phyloP scores from a whole-genome alignment of 2,329 filamentous ascomycete genomes.

The Neonectria neomacrospora region DNA sequence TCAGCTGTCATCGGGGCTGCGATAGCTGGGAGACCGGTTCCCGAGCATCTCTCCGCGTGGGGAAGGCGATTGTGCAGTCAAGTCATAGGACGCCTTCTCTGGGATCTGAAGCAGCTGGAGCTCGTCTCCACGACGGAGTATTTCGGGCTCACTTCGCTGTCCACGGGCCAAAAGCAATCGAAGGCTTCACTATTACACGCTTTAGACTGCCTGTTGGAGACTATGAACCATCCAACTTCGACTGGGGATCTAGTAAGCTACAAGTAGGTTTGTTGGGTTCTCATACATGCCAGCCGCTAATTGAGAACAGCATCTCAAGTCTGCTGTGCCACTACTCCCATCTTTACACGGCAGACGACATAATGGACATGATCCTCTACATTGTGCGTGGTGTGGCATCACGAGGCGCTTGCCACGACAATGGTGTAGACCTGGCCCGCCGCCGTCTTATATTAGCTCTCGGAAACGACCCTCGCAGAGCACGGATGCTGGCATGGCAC shows the following conservation, averaged over 20 bases:
- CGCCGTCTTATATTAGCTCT: slow-evolving; percentile 39
- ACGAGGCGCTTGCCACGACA: slow-evolving; percentile 23
- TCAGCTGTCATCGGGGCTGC: slow-evolving; percentile 17
- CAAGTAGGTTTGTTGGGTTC: slow-evolving; percentile 36
- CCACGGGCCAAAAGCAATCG: slow-evolving; percentile 39
- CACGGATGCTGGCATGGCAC: slow-evolving; percentile 44
- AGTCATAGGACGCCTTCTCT: slow-evolving; percentile 46
- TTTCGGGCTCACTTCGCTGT: slow-evolving; percentile 42
- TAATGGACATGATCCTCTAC: slow-evolving; percentile 46
- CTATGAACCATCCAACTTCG: slow-evolving; percentile 38
- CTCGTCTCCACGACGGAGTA: slow-evolving; percentile 40
- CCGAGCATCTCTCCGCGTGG: slow-evolving; percentile 40
- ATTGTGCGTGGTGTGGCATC: slow-evolving; percentile 45
- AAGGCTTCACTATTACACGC: slow-evolving; percentile 36
- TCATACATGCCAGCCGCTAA: slow-evolving; percentile 4
- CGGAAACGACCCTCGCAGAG: slow-evolving; percentile 31
- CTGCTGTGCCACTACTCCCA: slow-evolving; percentile 47
- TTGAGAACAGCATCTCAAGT: slow-evolving; percentile 36
- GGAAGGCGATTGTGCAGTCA: slow-evolving; percentile 45
- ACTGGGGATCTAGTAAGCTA: slow-evolving; percentile 45
- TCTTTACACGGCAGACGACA: slow-evolving; percentile 42
- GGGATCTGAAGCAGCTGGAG: slow-evolving; percentile 47
- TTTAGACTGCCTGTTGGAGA: slow-evolving; percentile 34
- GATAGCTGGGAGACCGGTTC: slow-evolving; percentile 14
- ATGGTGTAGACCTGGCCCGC: slow-evolving; percentile 39